These are phyloP conservation scores for Arabidopsis arenosa DNA, from an alignment of 345 rosid genomes.

Conservation along the genomic window DNA sequence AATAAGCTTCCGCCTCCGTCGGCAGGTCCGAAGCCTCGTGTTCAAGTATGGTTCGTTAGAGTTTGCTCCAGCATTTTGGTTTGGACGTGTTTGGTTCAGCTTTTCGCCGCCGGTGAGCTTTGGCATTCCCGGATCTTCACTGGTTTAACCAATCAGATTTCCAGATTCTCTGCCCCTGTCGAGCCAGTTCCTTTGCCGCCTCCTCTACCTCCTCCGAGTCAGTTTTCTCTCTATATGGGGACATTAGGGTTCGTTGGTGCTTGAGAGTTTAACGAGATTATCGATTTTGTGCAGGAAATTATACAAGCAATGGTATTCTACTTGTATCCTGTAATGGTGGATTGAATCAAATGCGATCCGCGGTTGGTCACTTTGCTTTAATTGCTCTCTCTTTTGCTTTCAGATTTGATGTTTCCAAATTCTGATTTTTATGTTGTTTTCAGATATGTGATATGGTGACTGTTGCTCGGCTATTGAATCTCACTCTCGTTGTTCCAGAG, in stretches of 20 bases:
- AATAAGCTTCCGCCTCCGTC: conserved; percentile 59
- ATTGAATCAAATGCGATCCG: conserved; percentile 97
- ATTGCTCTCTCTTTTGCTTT: conserved; percentile 23
- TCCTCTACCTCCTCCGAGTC: conserved; percentile 62
- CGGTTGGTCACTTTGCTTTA: conserved; percentile 59
- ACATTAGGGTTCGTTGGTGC: conserved; percentile 11
- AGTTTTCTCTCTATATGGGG: conserved; percentile 29
- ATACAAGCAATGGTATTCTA: conserved; percentile 81
- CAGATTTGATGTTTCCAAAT: conserved; percentile 22
- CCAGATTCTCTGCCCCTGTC: conserved; percentile 49
- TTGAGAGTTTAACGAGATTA: not conserved
- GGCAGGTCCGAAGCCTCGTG: conserved; percentile 64
- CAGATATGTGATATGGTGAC: conserved; percentile 97
- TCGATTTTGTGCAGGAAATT: conserved; percentile 61
- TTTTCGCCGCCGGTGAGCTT: conserved; percentile 80
- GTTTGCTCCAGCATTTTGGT: conserved; percentile 90
- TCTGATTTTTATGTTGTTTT: conserved; percentile 31
- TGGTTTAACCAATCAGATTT: conserved; percentile 55
- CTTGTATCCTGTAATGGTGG: conserved; percentile 92
- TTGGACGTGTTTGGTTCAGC: conserved; percentile 98
- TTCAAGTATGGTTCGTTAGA: conserved; percentile 84
- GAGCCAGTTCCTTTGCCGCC: conserved; percentile 52
- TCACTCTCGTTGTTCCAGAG: conserved; percentile 94
- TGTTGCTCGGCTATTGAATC: conserved; percentile 85
- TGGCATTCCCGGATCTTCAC: conserved; percentile 75